phyloP scores from a whole-genome alignment of 306 rosid genomes.

The Prunus padus region DNA sequence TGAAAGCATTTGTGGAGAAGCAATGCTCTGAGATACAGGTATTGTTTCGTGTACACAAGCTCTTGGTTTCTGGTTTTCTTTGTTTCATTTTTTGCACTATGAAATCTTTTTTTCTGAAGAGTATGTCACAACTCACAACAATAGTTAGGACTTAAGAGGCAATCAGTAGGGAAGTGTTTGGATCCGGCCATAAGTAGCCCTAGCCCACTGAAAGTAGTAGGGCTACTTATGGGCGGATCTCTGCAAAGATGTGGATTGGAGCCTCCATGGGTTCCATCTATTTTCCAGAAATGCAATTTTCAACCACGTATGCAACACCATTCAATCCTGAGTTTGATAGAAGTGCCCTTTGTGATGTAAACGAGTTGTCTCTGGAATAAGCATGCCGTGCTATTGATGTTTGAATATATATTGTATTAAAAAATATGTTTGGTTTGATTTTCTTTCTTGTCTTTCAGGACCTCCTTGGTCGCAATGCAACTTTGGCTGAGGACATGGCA shows the following conservation, averaged over 20 bases:
- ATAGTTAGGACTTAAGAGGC: too few relatives aligned
- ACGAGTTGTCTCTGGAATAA: background rate
- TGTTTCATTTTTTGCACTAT: background rate
- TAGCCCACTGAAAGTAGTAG: too few relatives aligned
- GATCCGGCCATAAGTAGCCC: too few relatives aligned
- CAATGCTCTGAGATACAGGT: conserved; percentile 96
- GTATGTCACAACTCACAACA: too few relatives aligned
- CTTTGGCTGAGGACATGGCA: conserved; percentile 78
- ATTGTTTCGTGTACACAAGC: background rate
- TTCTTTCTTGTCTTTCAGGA: conserved; percentile 45
- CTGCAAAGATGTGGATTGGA: too few relatives aligned
- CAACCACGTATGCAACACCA: background rate
- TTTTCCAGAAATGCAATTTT: background rate
- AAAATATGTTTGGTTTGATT: conserved; percentile 9
- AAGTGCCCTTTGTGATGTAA: background rate
- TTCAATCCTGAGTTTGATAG: background rate
- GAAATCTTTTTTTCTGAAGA: conserved; percentile 13
- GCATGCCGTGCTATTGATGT: background rate
- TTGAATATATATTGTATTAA: background rate
- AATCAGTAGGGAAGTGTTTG: too few relatives aligned
- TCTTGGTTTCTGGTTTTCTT: conserved; percentile 21
- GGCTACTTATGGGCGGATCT: too few relatives aligned
- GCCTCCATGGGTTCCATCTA: too few relatives aligned
- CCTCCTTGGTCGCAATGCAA: conserved; percentile 74
- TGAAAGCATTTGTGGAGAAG: conserved; percentile 79